These are phyloP conservation scores for Posidonia australis DNA, from an alignment of 106 monocot genomes.

Conservation along the genomic window DNA sequence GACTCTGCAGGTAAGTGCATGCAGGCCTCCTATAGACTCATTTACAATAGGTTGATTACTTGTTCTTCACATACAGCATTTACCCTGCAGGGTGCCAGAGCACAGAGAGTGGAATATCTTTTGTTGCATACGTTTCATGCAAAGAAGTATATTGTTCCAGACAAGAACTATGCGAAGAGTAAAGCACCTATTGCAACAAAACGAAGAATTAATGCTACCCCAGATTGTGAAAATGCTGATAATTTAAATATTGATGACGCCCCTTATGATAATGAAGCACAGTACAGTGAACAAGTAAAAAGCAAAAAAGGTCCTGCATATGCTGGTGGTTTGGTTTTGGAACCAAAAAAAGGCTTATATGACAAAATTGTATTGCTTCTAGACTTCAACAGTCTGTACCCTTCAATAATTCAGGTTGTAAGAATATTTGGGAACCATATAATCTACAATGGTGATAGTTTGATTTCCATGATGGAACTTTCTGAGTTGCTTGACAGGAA, in stretches of 20 bases:
- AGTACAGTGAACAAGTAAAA: slow-evolving; percentile 38
- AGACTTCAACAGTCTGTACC: slow-evolving; percentile 96
- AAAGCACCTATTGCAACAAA: slow-evolving; percentile 47
- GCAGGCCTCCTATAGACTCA: background rate
- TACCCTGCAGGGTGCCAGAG: slow-evolving; percentile 73
- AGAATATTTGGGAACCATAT: background rate
- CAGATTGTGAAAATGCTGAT: slow-evolving; percentile 36
- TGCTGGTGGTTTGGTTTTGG: slow-evolving; percentile 91
- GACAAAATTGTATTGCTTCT: slow-evolving; percentile 89
- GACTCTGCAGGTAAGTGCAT: slow-evolving; percentile 68
- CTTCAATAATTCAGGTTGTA: slow-evolving; percentile 93
- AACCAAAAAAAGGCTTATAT: slow-evolving; percentile 91
- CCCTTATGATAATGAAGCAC: slow-evolving; percentile 27
- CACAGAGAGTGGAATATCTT: slow-evolving; percentile 87
- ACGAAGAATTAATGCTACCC: slow-evolving; percentile 35
- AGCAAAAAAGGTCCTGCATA: slow-evolving; percentile 83
- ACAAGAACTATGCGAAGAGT: slow-evolving; percentile 40
- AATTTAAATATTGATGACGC: slow-evolving; percentile 26
- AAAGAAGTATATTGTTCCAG: slow-evolving; percentile 87
- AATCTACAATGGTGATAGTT: background rate
- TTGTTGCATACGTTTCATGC: slow-evolving; percentile 85
- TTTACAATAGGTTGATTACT: background rate
- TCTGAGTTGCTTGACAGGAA: slow-evolving; percentile 35
- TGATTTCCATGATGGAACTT: background rate
- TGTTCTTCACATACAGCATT: background rate